phyloP scores from a whole-genome alignment of 257 asterid species.

The Gynochthodes officinalis region DNA sequence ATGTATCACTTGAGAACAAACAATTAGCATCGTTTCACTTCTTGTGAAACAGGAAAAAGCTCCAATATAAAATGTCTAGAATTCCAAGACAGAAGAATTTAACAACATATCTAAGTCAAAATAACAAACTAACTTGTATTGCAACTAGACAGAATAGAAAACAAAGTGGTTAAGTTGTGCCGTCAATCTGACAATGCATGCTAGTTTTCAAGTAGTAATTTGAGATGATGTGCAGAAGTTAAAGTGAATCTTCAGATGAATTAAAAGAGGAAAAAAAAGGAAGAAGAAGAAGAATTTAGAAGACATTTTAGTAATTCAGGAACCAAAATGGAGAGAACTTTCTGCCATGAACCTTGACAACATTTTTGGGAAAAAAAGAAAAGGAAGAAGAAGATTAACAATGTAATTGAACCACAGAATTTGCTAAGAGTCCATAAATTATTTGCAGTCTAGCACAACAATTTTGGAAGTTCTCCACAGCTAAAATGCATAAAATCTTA shows the following conservation, averaged over 20 bases:
- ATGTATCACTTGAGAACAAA: conserved; percentile 61
- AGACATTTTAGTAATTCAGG: neutral
- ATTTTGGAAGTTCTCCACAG: neutral
- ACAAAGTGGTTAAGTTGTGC: neutral
- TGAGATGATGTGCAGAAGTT: neutral
- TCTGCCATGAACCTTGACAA: neutral
- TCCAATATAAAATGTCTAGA: neutral
- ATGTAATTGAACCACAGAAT: neutral
- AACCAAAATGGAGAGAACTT: neutral
- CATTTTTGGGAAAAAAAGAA: too few relatives aligned
- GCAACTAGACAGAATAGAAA: neutral
- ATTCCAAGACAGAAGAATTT: neutral
- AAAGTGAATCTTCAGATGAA: neutral
- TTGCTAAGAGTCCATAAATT: neutral
- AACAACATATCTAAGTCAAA: neutral
- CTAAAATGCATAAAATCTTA: neutral
- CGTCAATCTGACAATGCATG: neutral
- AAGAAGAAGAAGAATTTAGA: neutral
- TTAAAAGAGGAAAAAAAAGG: neutral
- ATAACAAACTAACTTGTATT: neutral
- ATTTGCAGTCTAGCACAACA: neutral
- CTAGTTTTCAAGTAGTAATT: neutral
- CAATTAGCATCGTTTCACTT: conserved; percentile 26
- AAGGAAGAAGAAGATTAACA: too few relatives aligned
- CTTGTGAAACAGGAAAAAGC: conserved; percentile 19